Percentiles rank a stretch among this genome's conserved stretches.
These are phyloP conservation scores for Pichia exigua DNA, from an alignment of 805 yeast species.

Conservation along the genomic window DNA sequence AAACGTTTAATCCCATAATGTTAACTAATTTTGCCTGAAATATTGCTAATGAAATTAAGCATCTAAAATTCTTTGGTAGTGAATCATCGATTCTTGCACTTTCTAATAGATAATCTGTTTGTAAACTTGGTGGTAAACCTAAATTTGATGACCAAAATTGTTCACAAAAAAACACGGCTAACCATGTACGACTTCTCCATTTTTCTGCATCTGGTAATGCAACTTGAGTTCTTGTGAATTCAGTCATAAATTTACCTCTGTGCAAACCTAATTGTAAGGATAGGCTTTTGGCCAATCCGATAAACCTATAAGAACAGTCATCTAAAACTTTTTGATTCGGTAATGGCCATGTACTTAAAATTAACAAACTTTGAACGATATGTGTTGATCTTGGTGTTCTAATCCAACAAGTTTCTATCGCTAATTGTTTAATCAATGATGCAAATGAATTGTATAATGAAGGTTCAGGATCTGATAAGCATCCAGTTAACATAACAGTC, in stretches of 20 bases:
- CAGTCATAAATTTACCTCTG: slow-evolving; percentile 84
- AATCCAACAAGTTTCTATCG: slow-evolving; percentile 89
- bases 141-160: slow-evolving; percentile 85
- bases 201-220: slow-evolving; percentile 83
- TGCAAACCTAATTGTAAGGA: slow-evolving; percentile 86
- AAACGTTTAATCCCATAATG: slow-evolving; percentile 80
- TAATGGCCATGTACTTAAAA: slow-evolving; percentile 85
- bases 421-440: slow-evolving; percentile 72
- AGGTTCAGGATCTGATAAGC: slow-evolving; percentile 83
- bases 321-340: slow-evolving; percentile 90
- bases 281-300: slow-evolving; percentile 77
- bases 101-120: slow-evolving; percentile 75
- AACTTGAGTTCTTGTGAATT: slow-evolving; percentile 84
- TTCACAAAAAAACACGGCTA: slow-evolving; percentile 79
- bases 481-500: slow-evolving; percentile 84
- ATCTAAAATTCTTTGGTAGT: slow-evolving; percentile 64
- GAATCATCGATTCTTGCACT: slow-evolving; percentile 60
- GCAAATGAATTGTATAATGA: slow-evolving; percentile 67
- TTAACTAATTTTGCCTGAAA: slow-evolving; percentile 79
- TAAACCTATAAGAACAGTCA: slow-evolving; percentile 84
- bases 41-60: slow-evolving; percentile 63
- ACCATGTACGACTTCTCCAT: slow-evolving; percentile 93
- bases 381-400: slow-evolving; percentile 91
- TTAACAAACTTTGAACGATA: slow-evolving; percentile 80
- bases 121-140: slow-evolving; percentile 82